A percentile compares a stretch with the other conserved stretches of the same genome.
Conservation (phyloP, 164 flowering plant species). For the Chimonanthus salicifolius region DNA sequence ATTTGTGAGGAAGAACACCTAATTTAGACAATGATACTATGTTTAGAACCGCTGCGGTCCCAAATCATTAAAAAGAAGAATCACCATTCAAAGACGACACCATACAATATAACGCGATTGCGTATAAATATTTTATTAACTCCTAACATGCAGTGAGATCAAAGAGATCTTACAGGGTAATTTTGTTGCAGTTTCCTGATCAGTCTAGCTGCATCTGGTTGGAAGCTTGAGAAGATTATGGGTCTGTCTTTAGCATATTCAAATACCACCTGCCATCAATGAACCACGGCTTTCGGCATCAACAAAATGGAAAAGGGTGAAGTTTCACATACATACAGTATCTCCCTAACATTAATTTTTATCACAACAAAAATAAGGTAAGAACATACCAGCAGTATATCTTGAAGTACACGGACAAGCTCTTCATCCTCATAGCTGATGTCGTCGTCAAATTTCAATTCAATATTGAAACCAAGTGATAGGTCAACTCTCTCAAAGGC, state of each 20-base stretch:
- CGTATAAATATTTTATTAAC: too few species aligned
- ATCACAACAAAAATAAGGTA: not conserved
- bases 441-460: slow-evolving; percentile 84
- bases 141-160: not conserved
- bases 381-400: slow-evolving; percentile 41
- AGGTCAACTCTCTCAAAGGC: slow-evolving; percentile 63
- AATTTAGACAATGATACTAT: not conserved
- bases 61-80: not conserved
- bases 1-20: slow-evolving; percentile 87
- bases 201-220: slow-evolving; percentile 79
- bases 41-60: not conserved
- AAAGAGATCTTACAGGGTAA: slow-evolving; percentile 55
- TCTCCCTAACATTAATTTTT: not conserved
- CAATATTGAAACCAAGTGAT: slow-evolving; percentile 80
- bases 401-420: slow-evolving; percentile 44
- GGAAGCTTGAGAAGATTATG: slow-evolving; percentile 80
- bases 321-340: not conserved
- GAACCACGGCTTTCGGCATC: not conserved
- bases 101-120: too few species aligned
- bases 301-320: not conserved
- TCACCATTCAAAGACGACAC: too few species aligned
- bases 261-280: slow-evolving; percentile 45
- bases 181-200: slow-evolving; percentile 56
- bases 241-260: slow-evolving; percentile 59
- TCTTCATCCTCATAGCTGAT: slow-evolving; percentile 45